Base-by-base conservation (phyloP, 2,329 filamentous ascomycete genomes). In the Ophiocordyceps camponoti-rufipedis region DNA sequence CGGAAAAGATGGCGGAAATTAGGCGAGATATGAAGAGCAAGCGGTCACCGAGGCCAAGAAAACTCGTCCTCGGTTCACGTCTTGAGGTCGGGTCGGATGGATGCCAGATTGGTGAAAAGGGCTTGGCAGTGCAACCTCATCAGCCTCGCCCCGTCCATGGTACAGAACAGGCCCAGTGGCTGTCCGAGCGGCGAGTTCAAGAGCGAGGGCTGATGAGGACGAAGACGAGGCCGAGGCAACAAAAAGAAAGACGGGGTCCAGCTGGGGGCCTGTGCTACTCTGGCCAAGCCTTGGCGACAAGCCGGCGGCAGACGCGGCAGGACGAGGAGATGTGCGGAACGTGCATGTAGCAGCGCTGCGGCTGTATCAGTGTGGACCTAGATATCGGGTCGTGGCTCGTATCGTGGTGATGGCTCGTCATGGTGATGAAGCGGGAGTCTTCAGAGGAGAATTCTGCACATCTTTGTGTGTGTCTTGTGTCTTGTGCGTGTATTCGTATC, bases 111-210 rank as follows among this genome's bases (percentile, higher is more conserved):
- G 39, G 19, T 28, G 18, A 39, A 29, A 44, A 44, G 41, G 45
- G 35, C 47, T 50, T 49, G 47, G 49, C 49, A 44, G 42, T 44
- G 42, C 44, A 46, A 41, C 39, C 14, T 38, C 42, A 28, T 44
- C 28, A 41, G 35, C 42, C 35, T 28, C 38, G 28, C 29, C 39
- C 10, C 23, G 35, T 14, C 39, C 16, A 23, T 41, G 39, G 6
- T 41, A 28, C 18, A 9, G 18, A 13, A 3, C 38, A 23, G 23
- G 23, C 23, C 23, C 23, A 3, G 23, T 3, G 23, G 3, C 23
- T 7, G 29, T 31, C 29, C 2, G 14, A n/a, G 35, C 35, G 35
- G 14, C 35, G 39, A 41, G 39, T 2, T 5, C 9, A 10, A 12
- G 8, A 11, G 18, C 9, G 18, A 23, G 18, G 9, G 9, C 5